Percentiles rank a stretch among this genome's conserved stretches.
Evolutionary conservation across 768 basidiomycete species (phyloP).

Genomic region (Sistotremastrum suecicum): DNA sequence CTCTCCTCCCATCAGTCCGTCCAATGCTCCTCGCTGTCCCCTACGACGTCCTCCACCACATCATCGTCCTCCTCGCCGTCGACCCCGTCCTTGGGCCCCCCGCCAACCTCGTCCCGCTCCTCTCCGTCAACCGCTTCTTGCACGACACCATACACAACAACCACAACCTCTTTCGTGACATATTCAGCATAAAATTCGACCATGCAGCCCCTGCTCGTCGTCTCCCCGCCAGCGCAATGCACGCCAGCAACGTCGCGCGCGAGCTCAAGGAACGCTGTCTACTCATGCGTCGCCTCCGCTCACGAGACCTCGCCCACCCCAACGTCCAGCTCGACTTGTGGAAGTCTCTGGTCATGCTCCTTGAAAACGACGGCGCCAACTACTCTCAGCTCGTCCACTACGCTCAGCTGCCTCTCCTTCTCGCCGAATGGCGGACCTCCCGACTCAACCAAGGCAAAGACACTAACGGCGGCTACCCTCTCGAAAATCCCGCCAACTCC

Average conservation of each 20-base stretch:
- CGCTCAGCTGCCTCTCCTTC: conserved; percentile 33
- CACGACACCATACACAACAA: conserved; percentile 20
- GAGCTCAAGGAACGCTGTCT: too few relatives aligned
- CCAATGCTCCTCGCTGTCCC: conserved; percentile 20
- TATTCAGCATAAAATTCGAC: conserved; percentile 50
- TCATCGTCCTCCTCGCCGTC: conserved; percentile 35
- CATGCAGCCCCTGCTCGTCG: conserved; percentile 34
- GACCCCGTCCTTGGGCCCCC: conserved; percentile 32
- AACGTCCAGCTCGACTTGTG: conserved; percentile 32
- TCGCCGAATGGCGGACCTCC: conserved; percentile 29
- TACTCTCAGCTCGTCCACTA: conserved; percentile 33
- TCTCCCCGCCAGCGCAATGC: conserved; percentile 15
- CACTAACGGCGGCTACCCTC: conserved; percentile 38
- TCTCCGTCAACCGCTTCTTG: conserved; percentile 27
- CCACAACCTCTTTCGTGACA: conserved; percentile 30
- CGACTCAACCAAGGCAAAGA: conserved; percentile 29
- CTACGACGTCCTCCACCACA: conserved; percentile 32
- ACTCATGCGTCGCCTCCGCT: conserved; percentile 17
- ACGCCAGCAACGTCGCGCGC: too few relatives aligned
- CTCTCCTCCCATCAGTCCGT: too few relatives aligned
- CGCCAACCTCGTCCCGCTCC: conserved; percentile 30
- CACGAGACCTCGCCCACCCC: conserved; percentile 21
- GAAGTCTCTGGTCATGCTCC: conserved; percentile 37
- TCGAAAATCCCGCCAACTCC: conserved; percentile 31
- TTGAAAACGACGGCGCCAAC: conserved; percentile 60